Evolutionary conservation across 2,329 filamentous ascomycete genomes (phyloP), one percentile per base, ranked within the genome.

Genomic region (Fusarium sambucinum): DNA sequence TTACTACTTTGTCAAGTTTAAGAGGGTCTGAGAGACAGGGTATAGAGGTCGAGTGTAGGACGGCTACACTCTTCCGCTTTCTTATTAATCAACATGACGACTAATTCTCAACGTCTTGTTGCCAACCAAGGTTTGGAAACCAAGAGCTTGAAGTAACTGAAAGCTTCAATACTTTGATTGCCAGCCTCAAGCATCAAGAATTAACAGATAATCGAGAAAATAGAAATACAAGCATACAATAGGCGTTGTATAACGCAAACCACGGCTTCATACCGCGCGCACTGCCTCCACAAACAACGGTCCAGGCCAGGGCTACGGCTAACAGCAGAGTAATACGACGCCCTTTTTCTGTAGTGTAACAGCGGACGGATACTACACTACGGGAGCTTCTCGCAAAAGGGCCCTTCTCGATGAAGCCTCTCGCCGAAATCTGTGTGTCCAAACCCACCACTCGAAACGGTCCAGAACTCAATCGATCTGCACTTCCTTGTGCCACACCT

Each of bases 401-500:
- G 37, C 60, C 60, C 51, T 62, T 66, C 60, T 68, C 54, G 44
- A 65, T 55, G 33, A 52, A 47, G 50, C 42, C 60, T 55, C 38
- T 55, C 41, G 60, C 47, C 56, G 56, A 42, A 63, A 63, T 63
- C 61, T 41, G 60, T 60, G 45, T 55, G 45, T 42, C 55, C 59
- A 64, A 62, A 65, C 70, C 70, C 70, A 72, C 70, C 60, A 68
- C 57, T 53, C 55, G 57, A 55, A 61, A 73, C 64, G 72, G 72
- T 74, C 72, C 71, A 73, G 72, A 74, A 73, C 72, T 73, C 65
- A 55, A 74, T 74, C 58, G 72, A 74, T 72, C 72, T 74, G 72
- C 72, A 73, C 62, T 59, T 73, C 62, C 58, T 61, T 69, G 72
- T 73, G 72, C 72, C 72, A 74, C 72, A 71, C 67, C 59, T 59